Base-by-base conservation (phyloP, 1,284 basidiomycete genomes). In the Ganoderma sp. region DNA sequence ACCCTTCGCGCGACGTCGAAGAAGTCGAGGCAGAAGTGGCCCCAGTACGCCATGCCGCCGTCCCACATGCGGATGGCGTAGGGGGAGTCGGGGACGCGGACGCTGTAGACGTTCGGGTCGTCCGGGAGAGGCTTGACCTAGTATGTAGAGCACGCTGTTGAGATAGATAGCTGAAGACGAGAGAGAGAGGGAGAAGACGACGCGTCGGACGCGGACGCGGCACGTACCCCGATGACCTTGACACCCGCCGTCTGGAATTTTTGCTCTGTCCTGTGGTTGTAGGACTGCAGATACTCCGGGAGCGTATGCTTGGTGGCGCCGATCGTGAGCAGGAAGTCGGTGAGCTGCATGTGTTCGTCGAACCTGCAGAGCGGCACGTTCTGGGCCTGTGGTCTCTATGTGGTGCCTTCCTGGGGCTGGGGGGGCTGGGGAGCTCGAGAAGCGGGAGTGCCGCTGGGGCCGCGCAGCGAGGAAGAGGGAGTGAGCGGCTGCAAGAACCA, bases 11-110 rank as follows among this genome's bases (percentile, higher is more conserved):
- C 19, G 54, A 34, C 37, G 34, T 68, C 60, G 64, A 58, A 68
- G 52, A 68, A 63, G 22, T 68, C 67, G 43, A 65, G 64, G 42
- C 59, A 68, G 52, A 62, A 68, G 42, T 68, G 67, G 17, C 52
- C 42, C 22, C 62, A 65, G 6, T 7, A 10, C 10, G 10, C 60
- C 67, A 68, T 68, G 25, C 63, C 67, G 22, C 67, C 67, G 0
- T 58, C 59, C 67, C 67, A 68, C 42, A 68, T 65, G 17, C 67
- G 67, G 43, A 65, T 32, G 3, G n/a, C 34, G 63, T 57, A 50
- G 22, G 15, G 32, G 0, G 67, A 63, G 39, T 63, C 19, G 54
- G 63, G 63, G 48, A 65, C 22, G 37, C 45, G 64, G 32, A 65
- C 28, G 45, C 8, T 39, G 48, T 54, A 54, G 17, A 65, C 34